These are phyloP conservation scores for Euptelea pleiosperma DNA, from an alignment of 164 flowering plant species.

Conservation along the genomic window DNA sequence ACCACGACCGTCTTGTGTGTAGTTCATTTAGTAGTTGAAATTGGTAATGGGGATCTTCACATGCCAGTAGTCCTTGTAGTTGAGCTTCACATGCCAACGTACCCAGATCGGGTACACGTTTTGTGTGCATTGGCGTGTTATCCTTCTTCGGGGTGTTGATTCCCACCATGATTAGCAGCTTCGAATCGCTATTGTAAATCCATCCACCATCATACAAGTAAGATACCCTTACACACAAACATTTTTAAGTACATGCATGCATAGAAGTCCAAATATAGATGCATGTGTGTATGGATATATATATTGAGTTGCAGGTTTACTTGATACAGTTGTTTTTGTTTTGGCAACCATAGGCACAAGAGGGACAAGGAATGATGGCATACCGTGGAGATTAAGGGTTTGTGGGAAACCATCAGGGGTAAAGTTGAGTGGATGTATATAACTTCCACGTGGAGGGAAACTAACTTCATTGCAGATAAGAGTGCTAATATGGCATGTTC, in stretches of 20 bases:
- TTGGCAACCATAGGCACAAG: slow-evolving; percentile 74
- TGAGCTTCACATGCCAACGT: slow-evolving; percentile 82
- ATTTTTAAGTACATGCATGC: no score
- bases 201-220: slow-evolving; percentile 29
- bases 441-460: no score
- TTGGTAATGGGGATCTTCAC: slow-evolving; percentile 68
- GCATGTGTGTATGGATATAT: no score
- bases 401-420: no score
- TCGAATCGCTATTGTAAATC: slow-evolving; percentile 54
- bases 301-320: slow-evolving; percentile 29
- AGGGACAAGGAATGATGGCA: slow-evolving; percentile 66
- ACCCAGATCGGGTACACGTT: slow-evolving; percentile 77
- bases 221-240: slow-evolving; percentile 19
- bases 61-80: slow-evolving; percentile 82
- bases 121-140: slow-evolving; percentile 66
- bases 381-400: no score
- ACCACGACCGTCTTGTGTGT: slow-evolving; percentile 72
- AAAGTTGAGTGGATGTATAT: no score
- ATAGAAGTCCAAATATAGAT: no score
- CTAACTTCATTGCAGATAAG: no score
- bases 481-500: no score
- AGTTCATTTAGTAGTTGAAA: slow-evolving; percentile 70
- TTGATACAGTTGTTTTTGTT: slow-evolving; percentile 49
- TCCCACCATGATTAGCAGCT: slow-evolving; percentile 37
- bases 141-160: slow-evolving; percentile 69